Evolutionary conservation across 2,329 filamentous ascomycete species (phyloP).

Genomic region (Trichophyton rubrum): DNA sequence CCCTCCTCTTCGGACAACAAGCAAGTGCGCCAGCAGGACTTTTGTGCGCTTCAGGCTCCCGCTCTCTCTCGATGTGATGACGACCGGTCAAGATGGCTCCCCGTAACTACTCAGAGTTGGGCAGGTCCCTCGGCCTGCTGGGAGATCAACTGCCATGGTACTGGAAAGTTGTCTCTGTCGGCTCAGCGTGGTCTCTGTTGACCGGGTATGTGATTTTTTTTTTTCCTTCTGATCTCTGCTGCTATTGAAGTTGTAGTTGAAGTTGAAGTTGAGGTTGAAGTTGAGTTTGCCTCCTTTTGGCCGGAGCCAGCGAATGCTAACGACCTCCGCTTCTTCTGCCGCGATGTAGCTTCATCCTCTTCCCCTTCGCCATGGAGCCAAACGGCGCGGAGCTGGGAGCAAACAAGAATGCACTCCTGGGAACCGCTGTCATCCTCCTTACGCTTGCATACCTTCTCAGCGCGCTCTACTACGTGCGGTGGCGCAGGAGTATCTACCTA

Average conservation of each 20-base stretch:
- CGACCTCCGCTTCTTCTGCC: neutral
- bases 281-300: neutral
- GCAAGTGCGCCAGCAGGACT: neutral
- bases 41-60: neutral
- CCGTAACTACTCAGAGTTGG: slow-evolving; percentile 1
- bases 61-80: slow-evolving; percentile 5
- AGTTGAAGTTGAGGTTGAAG: neutral
- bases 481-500: slow-evolving; percentile 16
- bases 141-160: slow-evolving; percentile 13
- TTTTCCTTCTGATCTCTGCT: neutral
- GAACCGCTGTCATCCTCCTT: slow-evolving; percentile 20
- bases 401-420: slow-evolving; percentile 17
- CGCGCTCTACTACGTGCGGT: slow-evolving; percentile 16
- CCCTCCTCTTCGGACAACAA: too few relatives aligned
- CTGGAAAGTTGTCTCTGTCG: slow-evolving; percentile 19
- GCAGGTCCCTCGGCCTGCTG: slow-evolving; percentile 8
- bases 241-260: neutral
- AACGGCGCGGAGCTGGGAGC: slow-evolving; percentile 13
- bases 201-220: slow-evolving; percentile 18
- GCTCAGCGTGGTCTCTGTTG: slow-evolving; percentile 20
- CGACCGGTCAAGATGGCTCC: neutral
- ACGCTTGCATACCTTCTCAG: slow-evolving; percentile 19
- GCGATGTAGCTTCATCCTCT: slow-evolving; percentile 19
- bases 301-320: neutral
- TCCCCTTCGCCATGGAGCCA: slow-evolving; percentile 21